Evolutionary conservation across 345 rosid genomes (phyloP).

Genomic region (Erodium maritimum): DNA sequence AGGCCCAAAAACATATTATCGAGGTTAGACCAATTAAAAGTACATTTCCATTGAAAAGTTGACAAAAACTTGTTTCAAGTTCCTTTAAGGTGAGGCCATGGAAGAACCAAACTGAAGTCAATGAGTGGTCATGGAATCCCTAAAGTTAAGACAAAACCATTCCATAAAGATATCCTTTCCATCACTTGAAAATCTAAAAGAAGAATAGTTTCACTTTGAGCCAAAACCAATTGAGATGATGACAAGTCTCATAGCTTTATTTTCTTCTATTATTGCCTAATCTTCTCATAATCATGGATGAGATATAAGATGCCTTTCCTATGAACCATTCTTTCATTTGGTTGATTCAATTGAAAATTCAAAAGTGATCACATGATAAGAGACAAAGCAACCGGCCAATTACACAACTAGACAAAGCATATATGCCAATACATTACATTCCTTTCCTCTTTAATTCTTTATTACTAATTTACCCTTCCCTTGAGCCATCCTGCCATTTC

Average conservation of each 20-base stretch:
- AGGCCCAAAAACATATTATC: slow-evolving; percentile 8
- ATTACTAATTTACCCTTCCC: slow-evolving; percentile 12
- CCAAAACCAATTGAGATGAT: not conserved
- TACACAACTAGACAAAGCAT: slow-evolving; percentile 29
- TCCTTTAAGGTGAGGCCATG: not conserved
- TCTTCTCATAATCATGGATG: slow-evolving; percentile 1
- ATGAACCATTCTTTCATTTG: not conserved
- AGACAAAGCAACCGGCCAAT: slow-evolving; percentile 28
- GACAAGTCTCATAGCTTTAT: slow-evolving; percentile 1
- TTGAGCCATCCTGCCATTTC: not conserved
- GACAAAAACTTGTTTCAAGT: not conserved
- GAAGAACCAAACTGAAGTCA: not conserved
- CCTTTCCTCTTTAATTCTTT: not conserved
- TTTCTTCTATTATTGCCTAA: slow-evolving; percentile 6
- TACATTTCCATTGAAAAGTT: no score
- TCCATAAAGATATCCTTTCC: slow-evolving; percentile 4
- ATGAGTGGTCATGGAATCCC: not conserved
- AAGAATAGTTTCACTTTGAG: not conserved
- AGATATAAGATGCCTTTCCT: slow-evolving; percentile 23
- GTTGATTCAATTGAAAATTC: not conserved
- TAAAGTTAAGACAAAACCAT: not conserved
- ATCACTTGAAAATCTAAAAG: not conserved
- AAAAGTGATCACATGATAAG: slow-evolving; percentile 6
- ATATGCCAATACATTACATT: slow-evolving; percentile 9
- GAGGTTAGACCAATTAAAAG: no score